Conservation (phyloP, 495 filamentous ascomycete genomes). For the Xylaria castorea region DNA sequence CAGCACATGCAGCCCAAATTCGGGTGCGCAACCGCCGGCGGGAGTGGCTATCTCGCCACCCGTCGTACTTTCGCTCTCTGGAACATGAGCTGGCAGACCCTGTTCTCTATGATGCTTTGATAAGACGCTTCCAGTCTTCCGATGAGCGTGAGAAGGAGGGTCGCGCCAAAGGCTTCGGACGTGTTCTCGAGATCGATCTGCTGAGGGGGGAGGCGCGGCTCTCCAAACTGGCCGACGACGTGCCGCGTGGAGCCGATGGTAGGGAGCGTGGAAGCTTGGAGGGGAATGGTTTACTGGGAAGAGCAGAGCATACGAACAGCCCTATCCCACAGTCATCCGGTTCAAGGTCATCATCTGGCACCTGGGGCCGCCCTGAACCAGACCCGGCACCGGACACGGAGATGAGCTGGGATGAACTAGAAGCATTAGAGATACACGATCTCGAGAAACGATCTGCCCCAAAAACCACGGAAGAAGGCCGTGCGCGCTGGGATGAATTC, state of each 20-base stretch:
- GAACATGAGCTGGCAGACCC: constrained; percentile 67
- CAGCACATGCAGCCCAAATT: constrained; percentile 43
- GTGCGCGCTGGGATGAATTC: constrained; percentile 69
- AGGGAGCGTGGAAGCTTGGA: neutral
- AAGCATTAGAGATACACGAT: constrained; percentile 31
- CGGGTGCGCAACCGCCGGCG: constrained; percentile 51
- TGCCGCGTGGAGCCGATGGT: neutral
- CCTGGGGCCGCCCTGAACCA: constrained; percentile 47
- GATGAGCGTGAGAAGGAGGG: constrained; percentile 76
- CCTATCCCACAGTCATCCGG: neutral
- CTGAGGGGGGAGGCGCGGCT: constrained; percentile 75
- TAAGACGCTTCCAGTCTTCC: constrained; percentile 77
- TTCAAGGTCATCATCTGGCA: constrained; percentile 1
- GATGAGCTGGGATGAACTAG: constrained; percentile 39
- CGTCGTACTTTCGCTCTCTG: constrained; percentile 45
- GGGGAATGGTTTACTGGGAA: neutral
- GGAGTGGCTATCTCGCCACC: constrained; percentile 51
- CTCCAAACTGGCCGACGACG: constrained; percentile 38
- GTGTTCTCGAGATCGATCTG: constrained; percentile 73
- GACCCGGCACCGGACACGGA: constrained; percentile 54
- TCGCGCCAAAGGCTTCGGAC: constrained; percentile 73
- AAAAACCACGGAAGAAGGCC: constrained; percentile 67
- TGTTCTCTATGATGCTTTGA: constrained; percentile 77
- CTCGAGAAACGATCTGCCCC: constrained; percentile 66
- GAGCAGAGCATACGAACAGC: neutral